Base-by-base conservation (phyloP, 1,139 yeast species). In the Hyphopichia burtonii region DNA sequence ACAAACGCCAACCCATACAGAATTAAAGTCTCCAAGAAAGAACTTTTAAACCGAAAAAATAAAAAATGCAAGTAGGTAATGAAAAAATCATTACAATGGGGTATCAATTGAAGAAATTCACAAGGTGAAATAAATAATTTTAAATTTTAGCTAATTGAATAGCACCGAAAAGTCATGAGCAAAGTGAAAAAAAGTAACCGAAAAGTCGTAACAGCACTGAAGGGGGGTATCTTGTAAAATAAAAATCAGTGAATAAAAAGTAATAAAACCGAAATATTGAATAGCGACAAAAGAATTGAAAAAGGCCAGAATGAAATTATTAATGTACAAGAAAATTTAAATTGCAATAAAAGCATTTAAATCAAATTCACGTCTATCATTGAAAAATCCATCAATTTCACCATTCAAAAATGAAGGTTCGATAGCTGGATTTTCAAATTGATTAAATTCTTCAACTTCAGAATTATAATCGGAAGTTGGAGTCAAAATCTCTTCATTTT, bases 271-370 rank as follows among this genome's bases (percentile, higher is more conserved):
- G n/a, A 6, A 22, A 22, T 7, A 22, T 22, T 22, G 23, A 22
- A 9, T 7, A 9, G 6, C 23, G 9, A 22, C 23, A 27, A 27
- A 27, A 27, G 14, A 11, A 11, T 11, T 11, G 30, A 27, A 27
- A 27, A n/a, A n/a, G 12, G 12, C 30, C 25, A 30, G 28, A 23
- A 36, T n/a, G n/a, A n/a, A n/a, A n/a, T n/a, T n/a, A 25, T 8
- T 25, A 16, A 27, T 16, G 11, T 16, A 27, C 15, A 27, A 16
- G 11, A 28, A 34, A 32, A 31, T 15, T 44, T 49, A 63, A 30
- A 60, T 53, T 20, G 65, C 54, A 36, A 66, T 62, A 47, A 65
- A 66, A 15, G 62, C 55, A 48, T 57, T 54, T 38, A 66, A 56
- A 49, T 64, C 69, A 42, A 66, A 61, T 16, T 62, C 66, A 35